These are phyloP conservation scores for Medicago ruthenica DNA, from an alignment of 306 rosid species.

Conservation along the genomic window DNA sequence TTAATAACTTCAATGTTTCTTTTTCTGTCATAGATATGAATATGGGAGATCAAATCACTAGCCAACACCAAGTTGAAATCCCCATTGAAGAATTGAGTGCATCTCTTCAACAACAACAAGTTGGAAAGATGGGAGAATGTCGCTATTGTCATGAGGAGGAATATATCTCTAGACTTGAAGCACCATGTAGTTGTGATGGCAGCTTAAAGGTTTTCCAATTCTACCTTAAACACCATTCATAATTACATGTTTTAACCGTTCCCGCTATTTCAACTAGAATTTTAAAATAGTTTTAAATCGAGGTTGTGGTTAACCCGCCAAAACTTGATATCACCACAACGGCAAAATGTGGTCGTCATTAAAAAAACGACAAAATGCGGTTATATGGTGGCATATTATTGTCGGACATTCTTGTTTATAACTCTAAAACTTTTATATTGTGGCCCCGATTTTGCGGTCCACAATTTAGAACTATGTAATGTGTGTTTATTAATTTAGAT, in stretches of 20 bases:
- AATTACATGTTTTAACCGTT: neutral
- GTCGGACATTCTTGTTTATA: neutral
- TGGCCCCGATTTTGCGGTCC: neutral
- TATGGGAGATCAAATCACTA: neutral
- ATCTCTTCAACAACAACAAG: neutral
- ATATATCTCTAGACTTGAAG: conserved; percentile 31
- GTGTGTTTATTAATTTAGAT: neutral
- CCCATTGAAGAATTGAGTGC: conserved; percentile 15
- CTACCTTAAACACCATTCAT: neutral
- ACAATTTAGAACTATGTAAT: neutral
- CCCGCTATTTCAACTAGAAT: neutral
- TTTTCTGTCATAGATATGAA: conserved; percentile 6
- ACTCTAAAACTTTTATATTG: too few species aligned
- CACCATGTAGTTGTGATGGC: conserved; percentile 51
- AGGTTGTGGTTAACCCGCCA: neutral
- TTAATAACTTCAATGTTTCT: neutral
- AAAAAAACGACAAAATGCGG: neutral
- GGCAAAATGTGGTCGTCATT: neutral
- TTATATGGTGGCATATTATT: neutral
- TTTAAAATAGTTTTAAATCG: neutral
- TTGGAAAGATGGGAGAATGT: conserved; percentile 26
- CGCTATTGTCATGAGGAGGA: conserved; percentile 50
- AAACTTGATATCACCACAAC: neutral
- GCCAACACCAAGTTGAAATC: neutral
- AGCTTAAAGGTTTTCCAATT: conserved; percentile 36